Conservation (phyloP, 768 basidiomycete genomes). For the Pleurotus pulmonarius region DNA sequence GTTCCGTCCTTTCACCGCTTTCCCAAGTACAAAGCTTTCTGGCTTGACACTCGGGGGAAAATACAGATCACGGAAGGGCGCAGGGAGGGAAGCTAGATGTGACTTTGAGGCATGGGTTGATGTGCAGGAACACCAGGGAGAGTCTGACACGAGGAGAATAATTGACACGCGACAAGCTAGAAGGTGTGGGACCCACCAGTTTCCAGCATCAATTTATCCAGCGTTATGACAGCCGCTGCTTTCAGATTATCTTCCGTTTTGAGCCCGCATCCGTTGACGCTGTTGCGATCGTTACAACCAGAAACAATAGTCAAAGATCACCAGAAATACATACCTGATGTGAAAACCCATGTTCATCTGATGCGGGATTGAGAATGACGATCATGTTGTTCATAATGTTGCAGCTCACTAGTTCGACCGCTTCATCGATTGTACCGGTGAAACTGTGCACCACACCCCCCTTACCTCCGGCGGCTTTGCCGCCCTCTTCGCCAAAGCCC, state of each 20-base stretch:
- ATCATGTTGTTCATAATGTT: neutral
- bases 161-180: neutral
- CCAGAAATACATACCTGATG: constrained; percentile 37
- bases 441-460: constrained; percentile 86
- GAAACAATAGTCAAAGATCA: too few relatives aligned
- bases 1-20: constrained; percentile 72
- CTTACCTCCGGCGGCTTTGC: constrained; percentile 47
- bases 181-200: constrained; percentile 48
- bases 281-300: constrained; percentile 14
- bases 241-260: constrained; percentile 67
- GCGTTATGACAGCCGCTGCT: constrained; percentile 50
- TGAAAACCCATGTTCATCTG: constrained; percentile 75
- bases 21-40: constrained; percentile 55
- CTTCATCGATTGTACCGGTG: constrained; percentile 64
- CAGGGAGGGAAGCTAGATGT: constrained; percentile 45
- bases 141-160: constrained; percentile 35
- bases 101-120: constrained; percentile 58
- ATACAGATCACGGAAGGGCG: constrained; percentile 41
- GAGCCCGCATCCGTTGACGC: constrained; percentile 74
- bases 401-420: constrained; percentile 54
- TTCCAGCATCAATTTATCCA: constrained; percentile 65
- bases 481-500: constrained; percentile 58
- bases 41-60: constrained; percentile 49
- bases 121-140: constrained; percentile 73
- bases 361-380: neutral